Conservation (phyloP, 108 stramenopile genomes). For the Skeletonema grethae region DNA sequence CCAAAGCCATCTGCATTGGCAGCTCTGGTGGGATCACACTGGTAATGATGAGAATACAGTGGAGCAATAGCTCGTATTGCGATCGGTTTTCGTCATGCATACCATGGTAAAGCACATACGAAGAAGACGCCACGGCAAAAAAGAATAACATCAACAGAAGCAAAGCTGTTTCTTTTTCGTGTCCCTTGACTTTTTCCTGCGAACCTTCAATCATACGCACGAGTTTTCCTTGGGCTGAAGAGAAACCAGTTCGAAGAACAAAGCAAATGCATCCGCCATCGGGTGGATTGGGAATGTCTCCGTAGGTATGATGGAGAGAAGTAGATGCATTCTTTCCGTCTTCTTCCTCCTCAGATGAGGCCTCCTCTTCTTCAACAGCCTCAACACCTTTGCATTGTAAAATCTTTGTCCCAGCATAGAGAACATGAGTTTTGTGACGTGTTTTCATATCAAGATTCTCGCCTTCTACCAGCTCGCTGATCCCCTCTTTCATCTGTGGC, state of each 20-base stretch:
- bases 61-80: conserved; percentile 91
- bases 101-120: conserved; percentile 93
- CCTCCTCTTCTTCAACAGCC: conserved; percentile 51
- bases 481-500: conserved; percentile 98
- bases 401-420: conserved; percentile 97
- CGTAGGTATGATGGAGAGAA: conserved; percentile 24
- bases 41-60: conserved; percentile 96
- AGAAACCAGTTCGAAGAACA: conserved; percentile 96
- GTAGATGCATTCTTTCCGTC: neutral
- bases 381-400: conserved; percentile 81
- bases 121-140: conserved; percentile 92
- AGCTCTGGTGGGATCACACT: conserved; percentile 96
- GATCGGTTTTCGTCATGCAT: conserved; percentile 85
- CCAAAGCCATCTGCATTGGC: conserved; percentile 98
- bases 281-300: conserved; percentile 74
- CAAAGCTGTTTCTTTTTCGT: conserved; percentile 90
- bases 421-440: conserved; percentile 89
- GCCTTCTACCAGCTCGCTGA: conserved; percentile 62
- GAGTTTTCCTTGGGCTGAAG: conserved; percentile 96
- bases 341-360: conserved; percentile 42
- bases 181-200: conserved; percentile 95
- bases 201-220: conserved; percentile 98
- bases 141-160: conserved; percentile 90
- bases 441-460: conserved; percentile 78
- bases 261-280: conserved; percentile 92